phyloP scores from a whole-genome alignment of 2,329 filamentous ascomycete species.

The Hirsutella rhossiliensis region DNA sequence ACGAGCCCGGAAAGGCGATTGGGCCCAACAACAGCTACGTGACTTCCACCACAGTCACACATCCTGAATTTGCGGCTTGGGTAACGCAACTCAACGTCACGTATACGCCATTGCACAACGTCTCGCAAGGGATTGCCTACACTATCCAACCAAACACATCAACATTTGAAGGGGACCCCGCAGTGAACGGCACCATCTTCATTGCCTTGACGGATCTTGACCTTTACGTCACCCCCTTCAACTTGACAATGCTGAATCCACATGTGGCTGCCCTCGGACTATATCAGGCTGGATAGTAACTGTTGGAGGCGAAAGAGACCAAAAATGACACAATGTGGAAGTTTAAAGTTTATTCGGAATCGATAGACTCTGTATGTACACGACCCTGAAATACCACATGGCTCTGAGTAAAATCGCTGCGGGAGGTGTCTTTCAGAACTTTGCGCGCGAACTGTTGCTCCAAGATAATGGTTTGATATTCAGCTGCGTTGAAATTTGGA shows the following conservation, averaged over 20 bases:
- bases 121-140: conserved; percentile 44
- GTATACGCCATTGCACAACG: conserved; percentile 46
- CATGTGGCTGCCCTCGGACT: conserved; percentile 64
- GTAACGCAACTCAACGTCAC: conserved; percentile 68
- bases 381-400: no score
- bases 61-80: conserved; percentile 61
- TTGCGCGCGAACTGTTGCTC: no score
- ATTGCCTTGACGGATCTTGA: conserved; percentile 62
- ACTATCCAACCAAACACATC: conserved; percentile 62
- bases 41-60: conserved; percentile 46
- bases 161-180: conserved; percentile 55
- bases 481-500: no score
- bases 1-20: conserved; percentile 51
- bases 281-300: conserved; percentile 61
- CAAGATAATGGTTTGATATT: no score
- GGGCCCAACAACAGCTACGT: conserved; percentile 78
- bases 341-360: no score
- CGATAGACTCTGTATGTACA: no score
- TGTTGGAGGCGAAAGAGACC: not conserved
- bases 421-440: no score
- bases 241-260: conserved; percentile 60
- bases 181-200: conserved; percentile 70
- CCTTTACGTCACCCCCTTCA: conserved; percentile 62
- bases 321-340: no score
- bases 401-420: no score